Percentiles rank a stretch among this genome's conserved stretches.
Evolutionary conservation across 345 rosid genomes (phyloP).

Genomic region (Combretum micranthum): DNA sequence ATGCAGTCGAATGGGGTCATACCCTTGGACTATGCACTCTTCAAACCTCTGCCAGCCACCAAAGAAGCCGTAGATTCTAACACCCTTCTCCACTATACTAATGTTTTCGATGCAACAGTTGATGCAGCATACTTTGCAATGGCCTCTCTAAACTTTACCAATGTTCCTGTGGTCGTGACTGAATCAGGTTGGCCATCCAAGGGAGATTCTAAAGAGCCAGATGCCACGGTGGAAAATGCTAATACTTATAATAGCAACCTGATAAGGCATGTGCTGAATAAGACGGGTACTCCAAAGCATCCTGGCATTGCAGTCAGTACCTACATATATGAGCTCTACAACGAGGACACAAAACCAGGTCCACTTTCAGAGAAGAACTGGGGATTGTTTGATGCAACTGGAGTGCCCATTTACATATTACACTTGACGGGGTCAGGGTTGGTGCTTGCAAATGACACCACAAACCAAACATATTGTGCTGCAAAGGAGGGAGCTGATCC

Average conservation of each 20-base stretch:
- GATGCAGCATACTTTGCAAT: slow-evolving; percentile 87
- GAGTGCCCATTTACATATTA: slow-evolving; percentile 54
- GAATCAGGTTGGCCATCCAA: slow-evolving; percentile 92
- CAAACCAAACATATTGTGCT: slow-evolving; percentile 76
- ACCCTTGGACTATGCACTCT: slow-evolving; percentile 71
- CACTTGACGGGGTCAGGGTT: slow-evolving; percentile 59
- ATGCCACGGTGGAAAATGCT: slow-evolving; percentile 69
- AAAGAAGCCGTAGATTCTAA: slow-evolving; percentile 91
- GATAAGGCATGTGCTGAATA: slow-evolving; percentile 68
- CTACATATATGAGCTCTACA: slow-evolving; percentile 80
- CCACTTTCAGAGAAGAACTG: slow-evolving; percentile 72
- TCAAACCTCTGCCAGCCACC: slow-evolving; percentile 67
- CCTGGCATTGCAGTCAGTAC: slow-evolving; percentile 65
- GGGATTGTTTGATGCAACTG: slow-evolving; percentile 72
- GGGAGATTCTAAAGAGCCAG: slow-evolving; percentile 67
- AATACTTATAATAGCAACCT: slow-evolving; percentile 82
- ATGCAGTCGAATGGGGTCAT: slow-evolving; percentile 69
- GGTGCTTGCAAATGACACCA: slow-evolving; percentile 65
- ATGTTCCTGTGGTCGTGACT: slow-evolving; percentile 60
- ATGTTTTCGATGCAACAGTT: slow-evolving; percentile 70
- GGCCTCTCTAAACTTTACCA: slow-evolving; percentile 63
- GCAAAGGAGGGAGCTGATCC: slow-evolving; percentile 72
- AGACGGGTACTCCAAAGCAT: slow-evolving; percentile 80
- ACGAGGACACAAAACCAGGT: slow-evolving; percentile 60
- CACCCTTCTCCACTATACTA: slow-evolving; percentile 74